Percentiles rank a stretch among this genome's conserved stretches.
phyloP scores from a whole-genome alignment of 495 filamentous ascomycete species.

The Penicillium riverlandense region DNA sequence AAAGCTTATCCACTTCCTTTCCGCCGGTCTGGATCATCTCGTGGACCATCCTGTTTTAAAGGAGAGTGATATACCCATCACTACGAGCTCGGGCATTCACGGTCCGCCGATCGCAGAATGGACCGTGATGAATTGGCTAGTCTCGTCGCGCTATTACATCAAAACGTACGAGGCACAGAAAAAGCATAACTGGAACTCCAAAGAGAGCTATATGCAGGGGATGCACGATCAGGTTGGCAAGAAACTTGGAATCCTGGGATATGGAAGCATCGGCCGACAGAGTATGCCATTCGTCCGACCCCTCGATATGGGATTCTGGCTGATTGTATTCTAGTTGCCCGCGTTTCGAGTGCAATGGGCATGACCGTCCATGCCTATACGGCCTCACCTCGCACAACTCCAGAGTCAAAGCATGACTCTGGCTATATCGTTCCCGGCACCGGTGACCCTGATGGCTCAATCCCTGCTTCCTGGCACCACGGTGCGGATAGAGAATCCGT shows the following conservation, averaged over 20 bases:
- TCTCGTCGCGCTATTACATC: conserved; percentile 48
- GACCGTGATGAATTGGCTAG: conserved; percentile 49
- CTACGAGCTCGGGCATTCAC: conserved; percentile 70
- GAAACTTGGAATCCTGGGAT: conserved; percentile 70
- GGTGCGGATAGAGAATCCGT: conserved; percentile 54
- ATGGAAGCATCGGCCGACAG: conserved; percentile 78
- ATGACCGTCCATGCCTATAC: conserved; percentile 82
- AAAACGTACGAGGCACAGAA: conserved; percentile 37
- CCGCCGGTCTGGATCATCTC: conserved; percentile 68
- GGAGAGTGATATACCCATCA: conserved; percentile 55
- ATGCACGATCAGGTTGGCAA: conserved; percentile 47
- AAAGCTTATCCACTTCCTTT: conserved; percentile 66
- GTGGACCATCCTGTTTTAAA: conserved; percentile 55
- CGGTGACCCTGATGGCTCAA: conserved; percentile 65
- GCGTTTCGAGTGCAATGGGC: conserved; percentile 62
- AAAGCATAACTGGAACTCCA: conserved; percentile 30
- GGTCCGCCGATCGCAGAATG: conserved; percentile 84
- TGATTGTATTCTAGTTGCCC: conserved; percentile 37
- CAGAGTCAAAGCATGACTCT: conserved; percentile 50
- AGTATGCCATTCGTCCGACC: conserved; percentile 12
- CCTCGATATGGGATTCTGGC: background rate
- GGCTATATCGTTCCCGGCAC: conserved; percentile 69
- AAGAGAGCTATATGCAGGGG: conserved; percentile 6
- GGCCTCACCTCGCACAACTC: conserved; percentile 48
- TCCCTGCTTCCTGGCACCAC: conserved; percentile 68